Evolutionary conservation across 1,139 yeast species (phyloP), one percentile per base, ranked within the genome.

Genomic region (Meyerozyma guilliermondii): DNA sequence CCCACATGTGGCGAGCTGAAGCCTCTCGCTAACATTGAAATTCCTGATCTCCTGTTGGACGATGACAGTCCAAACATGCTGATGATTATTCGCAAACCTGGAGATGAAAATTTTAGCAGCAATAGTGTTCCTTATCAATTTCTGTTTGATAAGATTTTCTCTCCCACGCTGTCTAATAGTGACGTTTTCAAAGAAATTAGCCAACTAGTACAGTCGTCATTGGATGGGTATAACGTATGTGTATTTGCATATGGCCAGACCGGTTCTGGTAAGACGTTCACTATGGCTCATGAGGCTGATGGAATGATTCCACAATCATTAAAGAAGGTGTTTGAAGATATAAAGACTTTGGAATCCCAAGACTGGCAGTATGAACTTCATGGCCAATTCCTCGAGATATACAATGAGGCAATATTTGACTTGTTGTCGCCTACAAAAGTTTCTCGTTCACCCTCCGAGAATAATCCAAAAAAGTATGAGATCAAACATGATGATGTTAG

Each of bases 231-330:
- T 56, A 89, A 89, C 54, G 96, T 88, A 4, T 89, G 97, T 60
- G 89, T 92, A 1, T 89, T 92, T 67, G 96, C 98, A 0, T 92
- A 92, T 62, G 98, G 98, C 0, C 98, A 92, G 63, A 92, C 98
- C 0, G 98, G 98, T 0, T 89, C 97, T 0, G 98, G 98, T 4
- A 92, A 92, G 59, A 91, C 98, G 0, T 83, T 67, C 59, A 92
- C 98, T 0, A 92, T 92, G 98, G 78, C 94, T 1, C 75, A 74
- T 37, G 68, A 78, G 0, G 53, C 63, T 3, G 83, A 81, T 55
- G 98, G 98, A 18, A 81, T 92, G 73, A 87, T 91, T 29, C 91
- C 96, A 1, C 68, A 80, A 18, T 86, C 97, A 0, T 74, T 91
- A 4, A 62, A 68, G 7, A 87, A 85, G 54, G 84, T 92, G 5